These are phyloP conservation scores for Zhuliangozyma blackwelliae DNA, from an alignment of 1,139 yeast species.

Conservation along the genomic window DNA sequence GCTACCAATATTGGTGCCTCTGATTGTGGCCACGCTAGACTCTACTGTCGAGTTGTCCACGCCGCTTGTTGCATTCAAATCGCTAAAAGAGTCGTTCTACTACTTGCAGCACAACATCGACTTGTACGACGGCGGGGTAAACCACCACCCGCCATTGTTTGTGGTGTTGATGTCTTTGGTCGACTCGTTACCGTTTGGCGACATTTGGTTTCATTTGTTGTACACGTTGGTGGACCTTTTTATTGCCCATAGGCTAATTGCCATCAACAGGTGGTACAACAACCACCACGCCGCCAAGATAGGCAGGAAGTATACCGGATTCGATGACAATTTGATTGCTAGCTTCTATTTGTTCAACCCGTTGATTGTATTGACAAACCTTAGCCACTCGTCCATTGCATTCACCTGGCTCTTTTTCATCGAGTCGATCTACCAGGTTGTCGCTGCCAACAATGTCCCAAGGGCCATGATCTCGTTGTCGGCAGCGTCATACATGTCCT, in stretches of 20 bases:
- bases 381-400: slow-evolving; percentile 64
- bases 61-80: slow-evolving; percentile 62
- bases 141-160: slow-evolving; percentile 78
- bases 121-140: slow-evolving; percentile 81
- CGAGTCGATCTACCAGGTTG: slow-evolving; percentile 46
- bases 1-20: slow-evolving; percentile 32
- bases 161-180: slow-evolving; percentile 47
- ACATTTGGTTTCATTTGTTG: slow-evolving; percentile 22
- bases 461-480: slow-evolving; percentile 55
- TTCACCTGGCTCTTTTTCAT: slow-evolving; percentile 58
- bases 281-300: slow-evolving; percentile 21
- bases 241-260: slow-evolving; percentile 39
- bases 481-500: slow-evolving; percentile 60
- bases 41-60: slow-evolving; percentile 71
- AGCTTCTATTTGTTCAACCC: slow-evolving; percentile 79
- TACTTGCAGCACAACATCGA: slow-evolving; percentile 56
- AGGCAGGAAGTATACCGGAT: slow-evolving; percentile 16
- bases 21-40: slow-evolving; percentile 23
- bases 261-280: slow-evolving; percentile 36
- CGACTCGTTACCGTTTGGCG: slow-evolving; percentile 21
- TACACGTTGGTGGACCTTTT: slow-evolving; percentile 42
- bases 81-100: slow-evolving; percentile 77
- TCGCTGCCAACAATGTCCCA: slow-evolving; percentile 33
- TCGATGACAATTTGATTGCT: slow-evolving; percentile 45
- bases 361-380: slow-evolving; percentile 58